Conservation (phyloP, 1,284 basidiomycete genomes). For the Sporisorium exsertum region DNA sequence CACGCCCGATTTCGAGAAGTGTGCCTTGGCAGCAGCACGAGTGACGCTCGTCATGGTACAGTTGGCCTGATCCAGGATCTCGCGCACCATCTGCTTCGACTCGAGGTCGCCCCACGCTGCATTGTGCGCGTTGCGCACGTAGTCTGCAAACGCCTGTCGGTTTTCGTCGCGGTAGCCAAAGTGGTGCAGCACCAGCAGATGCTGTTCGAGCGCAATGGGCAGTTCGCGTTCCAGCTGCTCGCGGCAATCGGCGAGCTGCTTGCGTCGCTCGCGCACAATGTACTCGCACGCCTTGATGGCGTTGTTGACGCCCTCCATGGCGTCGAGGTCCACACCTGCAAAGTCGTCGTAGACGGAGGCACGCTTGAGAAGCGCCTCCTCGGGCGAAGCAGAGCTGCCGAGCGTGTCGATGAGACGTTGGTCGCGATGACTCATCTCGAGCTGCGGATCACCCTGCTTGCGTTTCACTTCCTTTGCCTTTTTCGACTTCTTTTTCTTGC, state of each 20-base stretch:
- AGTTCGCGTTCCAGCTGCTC: slow-evolving; percentile 79
- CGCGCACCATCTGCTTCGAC: slow-evolving; percentile 75
- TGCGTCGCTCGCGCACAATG: slow-evolving; percentile 83
- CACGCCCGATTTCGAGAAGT: slow-evolving; percentile 26
- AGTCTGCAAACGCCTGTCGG: slow-evolving; percentile 80
- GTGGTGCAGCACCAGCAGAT: slow-evolving; percentile 74
- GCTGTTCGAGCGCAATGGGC: slow-evolving; percentile 73
- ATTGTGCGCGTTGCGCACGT: slow-evolving; percentile 77
- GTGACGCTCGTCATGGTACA: slow-evolving; percentile 41
- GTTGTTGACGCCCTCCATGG: slow-evolving; percentile 51
- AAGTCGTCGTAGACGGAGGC: slow-evolving; percentile 54
- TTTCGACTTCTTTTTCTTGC: slow-evolving; percentile 35
- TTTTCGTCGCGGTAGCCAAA: slow-evolving; percentile 77
- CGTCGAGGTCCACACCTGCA: slow-evolving; percentile 44
- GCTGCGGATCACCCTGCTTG: slow-evolving; percentile 40
- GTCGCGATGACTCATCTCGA: slow-evolving; percentile 77
- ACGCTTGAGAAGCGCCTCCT: slow-evolving; percentile 70
- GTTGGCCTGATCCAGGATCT: slow-evolving; percentile 75
- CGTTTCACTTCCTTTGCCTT: slow-evolving; percentile 36
- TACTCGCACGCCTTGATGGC: slow-evolving; percentile 91
- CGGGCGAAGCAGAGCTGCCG: slow-evolving; percentile 80
- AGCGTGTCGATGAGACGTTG: slow-evolving; percentile 86
- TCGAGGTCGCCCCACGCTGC: slow-evolving; percentile 76
- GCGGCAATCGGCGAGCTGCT: slow-evolving; percentile 83
- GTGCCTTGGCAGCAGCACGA: slow-evolving; percentile 19